Evolutionary conservation across 371 early-diverging fungal species (phyloP), one percentile per base, ranked within the genome.

Genomic region (Phascolomyces articulosus): DNA sequence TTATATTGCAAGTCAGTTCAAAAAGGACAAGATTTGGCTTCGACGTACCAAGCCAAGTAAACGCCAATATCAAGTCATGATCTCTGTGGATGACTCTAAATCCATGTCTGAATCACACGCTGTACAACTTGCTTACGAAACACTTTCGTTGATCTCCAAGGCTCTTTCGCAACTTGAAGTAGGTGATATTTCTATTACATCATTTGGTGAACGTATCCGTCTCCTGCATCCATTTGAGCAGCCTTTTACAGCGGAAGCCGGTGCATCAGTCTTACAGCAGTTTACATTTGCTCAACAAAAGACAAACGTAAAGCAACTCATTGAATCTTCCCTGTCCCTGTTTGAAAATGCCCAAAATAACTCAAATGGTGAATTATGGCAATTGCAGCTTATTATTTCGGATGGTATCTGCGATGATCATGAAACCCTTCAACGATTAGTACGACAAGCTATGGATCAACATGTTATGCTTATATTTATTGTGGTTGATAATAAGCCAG

Each of bases 1-100:
- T 2, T 99, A 99, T 73, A 98, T 99, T 76, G 99, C 99, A 23
- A 93, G 93, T 70, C 94, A 98, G 73, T 99, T 94, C 86, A 96
- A 96, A 85, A 99, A 97, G 84, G 99, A 99, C 84, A 98, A 98
- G 87, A 99, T 99, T 66, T 99, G 99, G 99, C 83, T 99, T 73
- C 92, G 98, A 49, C 92, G 99, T 57, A 98, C 96, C 47, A 97
- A 96, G 75, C 97, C 95, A n/a, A 92, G 93, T 67, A 96, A 98
- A 71, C 91, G 98, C 60, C 93, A 96, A 60, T 99, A 99, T 83
- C 96, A 97, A 73, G 93, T 99, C 29, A 90, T 99, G 90, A 86
- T 99, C 21, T 93, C 99, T 18, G 91, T 99, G 49, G 99, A 99
- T 77, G 99, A 99, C 77, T 97, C 98, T 64, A 93, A 93, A 66